Conservation (phyloP, 805 yeast genomes). For the Candida ortonii region DNA sequence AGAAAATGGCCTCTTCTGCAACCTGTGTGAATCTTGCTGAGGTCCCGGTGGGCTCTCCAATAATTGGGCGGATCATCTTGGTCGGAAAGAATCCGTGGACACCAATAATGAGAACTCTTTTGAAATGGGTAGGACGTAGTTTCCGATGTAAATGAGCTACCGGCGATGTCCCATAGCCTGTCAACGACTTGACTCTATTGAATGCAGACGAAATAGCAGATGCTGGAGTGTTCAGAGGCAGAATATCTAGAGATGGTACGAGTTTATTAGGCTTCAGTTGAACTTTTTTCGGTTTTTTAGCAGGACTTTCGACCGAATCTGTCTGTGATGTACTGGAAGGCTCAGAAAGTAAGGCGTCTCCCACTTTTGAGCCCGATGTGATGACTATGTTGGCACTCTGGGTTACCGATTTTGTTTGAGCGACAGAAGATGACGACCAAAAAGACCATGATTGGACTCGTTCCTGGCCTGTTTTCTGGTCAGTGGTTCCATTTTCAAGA, state of each 20-base stretch:
- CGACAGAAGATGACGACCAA: constrained; percentile 26
- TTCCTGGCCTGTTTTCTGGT: constrained; percentile 4
- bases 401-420: not conserved
- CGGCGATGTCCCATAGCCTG: constrained; percentile 15
- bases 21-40: constrained; percentile 86
- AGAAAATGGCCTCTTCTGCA: constrained; percentile 73
- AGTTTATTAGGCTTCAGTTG: constrained; percentile 21
- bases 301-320: constrained; percentile 5
- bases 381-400: not conserved
- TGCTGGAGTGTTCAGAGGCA: constrained; percentile 23
- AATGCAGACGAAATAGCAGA: constrained; percentile 12
- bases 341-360: constrained; percentile 27
- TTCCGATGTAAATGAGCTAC: constrained; percentile 23
- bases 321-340: constrained; percentile 13
- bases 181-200: constrained; percentile 14
- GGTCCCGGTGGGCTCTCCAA: constrained; percentile 97
- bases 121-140: constrained; percentile 29
- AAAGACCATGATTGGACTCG: constrained; percentile 30
- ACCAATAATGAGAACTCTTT: constrained; percentile 78
- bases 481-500: not conserved
- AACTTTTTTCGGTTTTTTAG: constrained; percentile 13
- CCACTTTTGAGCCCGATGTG: constrained; percentile 4
- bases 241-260: constrained; percentile 29
- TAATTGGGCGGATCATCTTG: constrained; percentile 73
- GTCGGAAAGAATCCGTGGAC: constrained; percentile 97